Percentiles rank a stretch among this genome's conserved stretches.
These are phyloP conservation scores for Salix viminalis DNA, from an alignment of 345 rosid species.

Conservation along the genomic window DNA sequence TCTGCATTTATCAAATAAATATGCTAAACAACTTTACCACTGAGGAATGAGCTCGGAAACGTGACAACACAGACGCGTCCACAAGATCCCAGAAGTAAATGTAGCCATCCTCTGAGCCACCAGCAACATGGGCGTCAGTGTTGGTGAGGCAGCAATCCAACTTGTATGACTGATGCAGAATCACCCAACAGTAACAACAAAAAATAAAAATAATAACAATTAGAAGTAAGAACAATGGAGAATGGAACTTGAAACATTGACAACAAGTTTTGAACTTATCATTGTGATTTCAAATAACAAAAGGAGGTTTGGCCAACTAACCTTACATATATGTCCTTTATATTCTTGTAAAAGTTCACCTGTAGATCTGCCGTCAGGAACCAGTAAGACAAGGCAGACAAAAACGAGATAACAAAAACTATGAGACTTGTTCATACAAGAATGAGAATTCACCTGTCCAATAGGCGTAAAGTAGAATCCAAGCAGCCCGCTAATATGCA, in stretches of 20 bases:
- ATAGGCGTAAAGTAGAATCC: conserved; percentile 78
- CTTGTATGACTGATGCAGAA: conserved; percentile 69
- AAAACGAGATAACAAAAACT: background rate
- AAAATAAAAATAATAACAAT: background rate
- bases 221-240: background rate
- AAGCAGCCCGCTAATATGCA: conserved; percentile 85
- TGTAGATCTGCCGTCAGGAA: conserved; percentile 47
- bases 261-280: background rate
- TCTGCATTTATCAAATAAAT: background rate
- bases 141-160: conserved; percentile 90
- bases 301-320: conserved; percentile 30
- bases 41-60: conserved; percentile 71
- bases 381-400: background rate
- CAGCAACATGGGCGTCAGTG: conserved; percentile 72
- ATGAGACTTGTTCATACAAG: conserved; percentile 2
- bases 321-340: conserved; percentile 90
- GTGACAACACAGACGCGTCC: conserved; percentile 72
- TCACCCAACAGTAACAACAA: background rate
- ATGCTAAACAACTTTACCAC: conserved; percentile 50
- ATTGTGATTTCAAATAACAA: background rate
- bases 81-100: conserved; percentile 97
- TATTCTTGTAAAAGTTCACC: conserved; percentile 93
- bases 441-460: conserved; percentile 55
- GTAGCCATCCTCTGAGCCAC: conserved; percentile 95
- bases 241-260: background rate